Evolutionary conservation across 371 early-diverging fungal genomes (phyloP).

Genomic region (Mucor irregularis): DNA sequence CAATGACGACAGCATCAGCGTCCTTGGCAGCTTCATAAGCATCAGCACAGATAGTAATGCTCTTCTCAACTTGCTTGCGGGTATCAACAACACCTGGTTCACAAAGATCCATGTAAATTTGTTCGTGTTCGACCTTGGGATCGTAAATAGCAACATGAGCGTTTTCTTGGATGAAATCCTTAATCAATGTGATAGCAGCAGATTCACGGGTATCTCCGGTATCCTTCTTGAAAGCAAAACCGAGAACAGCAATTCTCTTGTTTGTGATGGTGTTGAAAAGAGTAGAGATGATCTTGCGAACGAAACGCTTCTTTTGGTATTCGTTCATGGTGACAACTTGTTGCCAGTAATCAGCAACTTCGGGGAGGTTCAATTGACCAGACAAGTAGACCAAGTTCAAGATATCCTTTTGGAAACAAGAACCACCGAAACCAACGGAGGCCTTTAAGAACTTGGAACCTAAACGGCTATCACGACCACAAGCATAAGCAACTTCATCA

Average conservation of each 20-base stretch:
- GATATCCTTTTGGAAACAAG: slow-evolving; percentile 97
- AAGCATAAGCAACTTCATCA: slow-evolving; percentile 92
- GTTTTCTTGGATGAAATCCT: slow-evolving; percentile 80
- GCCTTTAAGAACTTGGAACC: slow-evolving; percentile 94
- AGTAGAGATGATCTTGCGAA: slow-evolving; percentile 64
- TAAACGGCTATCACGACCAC: slow-evolving; percentile 87
- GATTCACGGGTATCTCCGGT: slow-evolving; percentile 96
- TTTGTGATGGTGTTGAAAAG: slow-evolving; percentile 86
- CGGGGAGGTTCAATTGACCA: slow-evolving; percentile 80
- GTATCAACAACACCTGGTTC: slow-evolving; percentile 71
- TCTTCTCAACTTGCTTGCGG: slow-evolving; percentile 62
- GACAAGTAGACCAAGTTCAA: slow-evolving; percentile 89
- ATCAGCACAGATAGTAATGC: slow-evolving; percentile 59
- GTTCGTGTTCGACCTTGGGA: slow-evolving; percentile 84
- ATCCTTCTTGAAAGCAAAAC: slow-evolving; percentile 96
- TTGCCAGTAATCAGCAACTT: slow-evolving; percentile 94
- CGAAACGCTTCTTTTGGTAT: slow-evolving; percentile 90
- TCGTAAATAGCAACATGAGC: slow-evolving; percentile 87
- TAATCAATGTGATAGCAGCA: slow-evolving; percentile 85
- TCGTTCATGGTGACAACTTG: slow-evolving; percentile 92
- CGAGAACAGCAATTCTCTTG: slow-evolving; percentile 84
- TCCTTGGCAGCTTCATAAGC: slow-evolving; percentile 72
- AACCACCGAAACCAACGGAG: slow-evolving; percentile 93
- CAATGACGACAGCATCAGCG: slow-evolving; percentile 84
- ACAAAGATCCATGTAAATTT: slow-evolving; percentile 80